phyloP scores from a whole-genome alignment of 75 land plant species.

The Pseudotsuga menziesii region DNA sequence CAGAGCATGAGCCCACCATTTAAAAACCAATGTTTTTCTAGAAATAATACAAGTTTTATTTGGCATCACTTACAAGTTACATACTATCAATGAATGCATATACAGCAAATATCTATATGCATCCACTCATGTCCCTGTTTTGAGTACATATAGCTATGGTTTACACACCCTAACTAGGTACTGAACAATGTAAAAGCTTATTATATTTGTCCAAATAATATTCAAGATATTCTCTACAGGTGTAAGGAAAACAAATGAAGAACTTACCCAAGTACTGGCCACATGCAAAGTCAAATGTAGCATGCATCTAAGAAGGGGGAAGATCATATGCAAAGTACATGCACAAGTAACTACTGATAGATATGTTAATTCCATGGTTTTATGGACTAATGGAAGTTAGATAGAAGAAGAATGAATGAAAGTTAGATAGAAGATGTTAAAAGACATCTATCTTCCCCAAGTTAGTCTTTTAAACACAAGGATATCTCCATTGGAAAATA shows the following conservation, averaged over 20 bases:
- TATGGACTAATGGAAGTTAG: too few relatives aligned
- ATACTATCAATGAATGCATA: neutral
- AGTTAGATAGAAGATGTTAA: too few relatives aligned
- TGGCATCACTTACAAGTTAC: neutral
- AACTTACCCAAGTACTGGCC: neutral
- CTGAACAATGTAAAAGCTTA: neutral
- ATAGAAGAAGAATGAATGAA: too few relatives aligned
- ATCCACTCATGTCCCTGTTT: neutral
- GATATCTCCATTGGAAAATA: too few relatives aligned
- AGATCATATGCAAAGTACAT: neutral
- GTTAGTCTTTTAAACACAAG: too few relatives aligned
- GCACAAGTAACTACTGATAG: neutral
- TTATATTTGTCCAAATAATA: neutral
- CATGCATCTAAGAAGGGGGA: neutral
- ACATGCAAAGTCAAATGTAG: neutral
- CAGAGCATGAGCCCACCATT: neutral
- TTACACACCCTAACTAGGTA: neutral
- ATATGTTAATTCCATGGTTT: neutral
- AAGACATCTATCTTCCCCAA: too few relatives aligned
- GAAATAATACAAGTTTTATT: neutral
- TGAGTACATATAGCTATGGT: neutral
- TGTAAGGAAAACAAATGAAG: neutral
- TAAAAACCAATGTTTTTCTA: neutral
- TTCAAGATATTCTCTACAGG: neutral
- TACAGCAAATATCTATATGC: neutral